Conservation (phyloP, 129 eudicot genomes). For the Flaveria linearis region DNA sequence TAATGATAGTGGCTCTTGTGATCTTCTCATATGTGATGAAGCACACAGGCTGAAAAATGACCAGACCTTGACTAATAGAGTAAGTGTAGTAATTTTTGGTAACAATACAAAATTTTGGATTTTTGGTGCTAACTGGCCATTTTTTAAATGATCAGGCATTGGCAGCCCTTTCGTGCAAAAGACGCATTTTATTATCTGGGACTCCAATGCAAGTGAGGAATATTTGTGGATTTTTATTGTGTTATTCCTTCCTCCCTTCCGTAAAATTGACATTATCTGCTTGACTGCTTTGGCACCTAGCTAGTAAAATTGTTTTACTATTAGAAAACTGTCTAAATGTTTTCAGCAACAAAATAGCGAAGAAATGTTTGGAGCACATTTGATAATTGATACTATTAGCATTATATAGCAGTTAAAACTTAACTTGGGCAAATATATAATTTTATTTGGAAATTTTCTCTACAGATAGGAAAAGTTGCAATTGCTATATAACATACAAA, state of each 20-base stretch:
- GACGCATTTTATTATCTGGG: constrained; percentile 91
- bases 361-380: constrained; percentile 18
- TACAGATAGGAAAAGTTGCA: background rate
- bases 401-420: constrained; percentile 7
- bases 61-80: constrained; percentile 92
- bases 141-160: constrained; percentile 64
- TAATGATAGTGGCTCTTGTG: constrained; percentile 79
- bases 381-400: background rate
- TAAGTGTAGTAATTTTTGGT: constrained; percentile 37
- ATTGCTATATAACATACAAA: constrained; percentile 5
- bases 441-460: background rate
- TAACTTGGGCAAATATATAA: background rate
- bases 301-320: background rate
- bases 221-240: constrained; percentile 3
- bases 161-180: constrained; percentile 86
- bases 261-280: constrained; percentile 11
- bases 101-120: background rate
- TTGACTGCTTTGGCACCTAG: background rate
- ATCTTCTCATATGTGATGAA: constrained; percentile 96
- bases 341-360: background rate
- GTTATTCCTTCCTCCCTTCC: background rate
- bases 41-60: constrained; percentile 98
- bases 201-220: constrained; percentile 96
- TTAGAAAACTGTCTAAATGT: background rate
- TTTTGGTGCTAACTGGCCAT: constrained; percentile 1